These are phyloP conservation scores for Henckelia pumila DNA, from an alignment of 257 asterid species.

Conservation along the genomic window DNA sequence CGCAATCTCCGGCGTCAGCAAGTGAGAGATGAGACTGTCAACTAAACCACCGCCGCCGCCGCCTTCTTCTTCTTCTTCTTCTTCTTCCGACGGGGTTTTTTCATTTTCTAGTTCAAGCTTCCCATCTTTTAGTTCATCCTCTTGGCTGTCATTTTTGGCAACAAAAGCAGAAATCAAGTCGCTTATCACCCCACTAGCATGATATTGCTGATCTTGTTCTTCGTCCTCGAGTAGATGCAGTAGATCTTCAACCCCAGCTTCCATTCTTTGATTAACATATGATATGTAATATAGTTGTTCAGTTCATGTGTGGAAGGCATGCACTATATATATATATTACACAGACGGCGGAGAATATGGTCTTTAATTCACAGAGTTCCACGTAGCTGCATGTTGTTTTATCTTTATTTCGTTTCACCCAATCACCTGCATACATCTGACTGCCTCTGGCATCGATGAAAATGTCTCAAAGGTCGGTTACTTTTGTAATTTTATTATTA, in stretches of 20 bases:
- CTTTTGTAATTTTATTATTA: too few relatives aligned
- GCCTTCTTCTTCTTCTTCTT: too few relatives aligned
- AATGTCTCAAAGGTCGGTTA: too few relatives aligned
- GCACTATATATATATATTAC: too few relatives aligned
- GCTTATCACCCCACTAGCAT: conserved; percentile 34
- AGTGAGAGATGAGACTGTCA: conserved; percentile 41
- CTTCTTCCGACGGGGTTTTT: not conserved
- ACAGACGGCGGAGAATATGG: too few relatives aligned
- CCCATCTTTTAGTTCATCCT: conserved; percentile 3
- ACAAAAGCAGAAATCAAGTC: conserved; percentile 40
- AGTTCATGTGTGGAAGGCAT: too few relatives aligned
- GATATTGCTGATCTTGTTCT: conserved; percentile 22
- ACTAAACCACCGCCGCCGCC: conserved; percentile 34
- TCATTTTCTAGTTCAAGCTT: conserved; percentile 4
- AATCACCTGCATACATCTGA: too few relatives aligned
- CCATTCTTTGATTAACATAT: not conserved
- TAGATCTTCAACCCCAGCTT: not conserved
- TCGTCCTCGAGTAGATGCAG: not conserved
- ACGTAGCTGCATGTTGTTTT: too few relatives aligned
- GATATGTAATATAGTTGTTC: too few relatives aligned
- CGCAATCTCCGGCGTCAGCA: conserved; percentile 36
- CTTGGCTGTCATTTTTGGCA: conserved; percentile 18
- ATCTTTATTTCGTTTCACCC: too few relatives aligned
- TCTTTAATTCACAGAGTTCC: too few relatives aligned
- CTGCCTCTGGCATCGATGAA: too few relatives aligned